Conservation (phyloP, 2,329 filamentous ascomycete genomes). For the Cladophialophora yegresii region DNA sequence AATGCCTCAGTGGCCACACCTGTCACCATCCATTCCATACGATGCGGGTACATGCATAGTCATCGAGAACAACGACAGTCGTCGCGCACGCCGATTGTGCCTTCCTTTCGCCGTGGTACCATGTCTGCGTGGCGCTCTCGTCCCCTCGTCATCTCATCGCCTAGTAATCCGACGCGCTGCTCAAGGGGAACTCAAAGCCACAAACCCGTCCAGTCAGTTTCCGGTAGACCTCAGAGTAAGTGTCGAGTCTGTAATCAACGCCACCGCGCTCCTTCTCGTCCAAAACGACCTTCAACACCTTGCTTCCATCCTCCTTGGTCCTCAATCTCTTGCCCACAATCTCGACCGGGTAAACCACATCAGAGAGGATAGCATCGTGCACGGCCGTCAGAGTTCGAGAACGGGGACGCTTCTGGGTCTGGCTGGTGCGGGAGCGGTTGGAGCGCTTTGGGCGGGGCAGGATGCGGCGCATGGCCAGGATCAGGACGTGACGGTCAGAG, state of each 20-base stretch:
- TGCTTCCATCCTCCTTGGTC: conserved; percentile 98
- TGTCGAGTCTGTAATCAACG: conserved; percentile 99
- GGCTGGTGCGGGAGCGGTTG: conserved; percentile 90
- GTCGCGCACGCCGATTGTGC: not conserved
- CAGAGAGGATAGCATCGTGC: conserved; percentile 95
- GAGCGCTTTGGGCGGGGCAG: conserved; percentile 98
- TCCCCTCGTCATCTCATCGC: conserved; percentile 36
- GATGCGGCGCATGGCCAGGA: conserved; percentile 98
- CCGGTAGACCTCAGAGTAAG: conserved; percentile 99
- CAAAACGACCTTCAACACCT: conserved; percentile 97
- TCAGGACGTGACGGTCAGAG: conserved; percentile 99
- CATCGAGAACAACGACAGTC: not conserved
- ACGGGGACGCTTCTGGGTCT: conserved; percentile 98
- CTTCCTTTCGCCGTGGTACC: not conserved
- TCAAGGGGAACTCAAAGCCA: conserved; percentile 97
- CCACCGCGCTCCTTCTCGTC: conserved; percentile 99
- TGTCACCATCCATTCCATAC: conserved; percentile 11
- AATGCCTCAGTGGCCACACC: conserved; percentile 16
- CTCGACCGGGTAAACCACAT: conserved; percentile 99
- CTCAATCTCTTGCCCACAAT: conserved; percentile 98
- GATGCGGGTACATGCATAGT: conserved; percentile 7
- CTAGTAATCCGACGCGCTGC: conserved; percentile 77
- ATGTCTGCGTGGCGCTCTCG: not conserved
- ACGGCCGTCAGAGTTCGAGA: conserved; percentile 97
- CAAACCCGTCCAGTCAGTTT: conserved; percentile 94